Evolutionary conservation across 768 basidiomycete species (phyloP).

Genomic region (Chlorophyllum brunneum): DNA sequence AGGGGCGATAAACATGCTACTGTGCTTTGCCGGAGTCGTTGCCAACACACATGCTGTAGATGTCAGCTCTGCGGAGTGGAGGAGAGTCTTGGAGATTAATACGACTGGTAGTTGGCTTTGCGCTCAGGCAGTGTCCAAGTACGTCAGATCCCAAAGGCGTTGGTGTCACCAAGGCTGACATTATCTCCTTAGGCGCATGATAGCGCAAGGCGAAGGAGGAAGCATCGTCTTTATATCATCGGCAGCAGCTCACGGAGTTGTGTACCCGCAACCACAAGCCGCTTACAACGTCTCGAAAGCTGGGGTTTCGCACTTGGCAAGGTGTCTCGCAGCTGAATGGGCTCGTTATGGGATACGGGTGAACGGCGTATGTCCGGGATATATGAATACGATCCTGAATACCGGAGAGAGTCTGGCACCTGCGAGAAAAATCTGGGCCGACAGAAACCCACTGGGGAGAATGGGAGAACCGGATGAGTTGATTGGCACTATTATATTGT

Average conservation of each 20-base stretch:
- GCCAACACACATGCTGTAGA: conserved; percentile 29
- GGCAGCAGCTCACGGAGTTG: conserved; percentile 36
- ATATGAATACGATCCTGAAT: conserved; percentile 41
- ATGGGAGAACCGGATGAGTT: conserved; percentile 40
- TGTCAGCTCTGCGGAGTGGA: conserved; percentile 29
- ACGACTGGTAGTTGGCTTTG: conserved; percentile 43
- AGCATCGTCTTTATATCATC: conserved; percentile 41
- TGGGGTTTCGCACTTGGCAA: conserved; percentile 34
- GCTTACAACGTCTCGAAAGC: conserved; percentile 41
- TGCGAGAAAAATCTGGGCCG: conserved; percentile 32
- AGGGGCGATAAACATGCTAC: conserved; percentile 31
- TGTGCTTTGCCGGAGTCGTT: conserved; percentile 43
- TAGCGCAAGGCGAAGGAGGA: conserved; percentile 35
- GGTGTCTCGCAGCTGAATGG: conserved; percentile 40
- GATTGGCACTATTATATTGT: conserved; percentile 32
- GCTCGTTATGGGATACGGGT: conserved; percentile 36
- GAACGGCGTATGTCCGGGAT: conserved; percentile 41
- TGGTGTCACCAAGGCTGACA: not conserved
- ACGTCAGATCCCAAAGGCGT: not conserved
- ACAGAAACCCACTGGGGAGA: conserved; percentile 38
- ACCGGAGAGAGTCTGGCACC: conserved; percentile 27
- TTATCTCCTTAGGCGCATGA: conserved; percentile 31
- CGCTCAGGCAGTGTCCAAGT: conserved; percentile 37
- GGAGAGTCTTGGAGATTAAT: conserved; percentile 35
- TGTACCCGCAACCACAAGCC: conserved; percentile 39